Evolutionary conservation across 1,139 yeast genomes (phyloP).

Genomic region (Diutina scorzettiae): DNA sequence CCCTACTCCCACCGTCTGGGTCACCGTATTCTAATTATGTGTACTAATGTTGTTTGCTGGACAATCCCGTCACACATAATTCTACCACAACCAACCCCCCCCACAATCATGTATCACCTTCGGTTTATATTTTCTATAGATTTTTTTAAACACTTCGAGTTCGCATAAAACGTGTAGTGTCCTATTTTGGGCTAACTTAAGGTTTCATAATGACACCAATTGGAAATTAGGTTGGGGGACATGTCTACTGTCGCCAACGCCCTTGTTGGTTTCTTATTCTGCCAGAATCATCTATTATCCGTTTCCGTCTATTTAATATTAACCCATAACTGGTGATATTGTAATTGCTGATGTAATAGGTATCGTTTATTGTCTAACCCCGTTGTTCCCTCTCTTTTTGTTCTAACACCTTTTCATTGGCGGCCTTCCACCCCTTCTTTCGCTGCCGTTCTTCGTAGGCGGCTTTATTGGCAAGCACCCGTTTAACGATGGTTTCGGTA

Average conservation of each 20-base stretch:
- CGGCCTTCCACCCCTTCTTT: constrained; percentile 66
- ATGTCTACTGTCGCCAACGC: too few species aligned
- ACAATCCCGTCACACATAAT: not conserved
- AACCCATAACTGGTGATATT: too few species aligned
- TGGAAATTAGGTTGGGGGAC: too few species aligned
- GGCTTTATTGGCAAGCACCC: constrained; percentile 53
- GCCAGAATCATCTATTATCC: too few species aligned
- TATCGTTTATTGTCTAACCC: too few species aligned
- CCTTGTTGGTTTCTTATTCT: too few species aligned
- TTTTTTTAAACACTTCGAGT: constrained; percentile 4
- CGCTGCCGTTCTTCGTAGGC: constrained; percentile 72
- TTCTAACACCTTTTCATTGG: constrained; percentile 3
- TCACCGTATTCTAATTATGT: not conserved
- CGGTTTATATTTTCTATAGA: constrained; percentile 4
- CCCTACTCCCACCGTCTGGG: constrained; percentile 5
- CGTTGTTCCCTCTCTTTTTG: not conserved
- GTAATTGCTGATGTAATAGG: too few species aligned
- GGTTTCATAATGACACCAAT: too few species aligned
- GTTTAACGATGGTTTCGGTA: constrained; percentile 52
- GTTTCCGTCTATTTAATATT: too few species aligned
- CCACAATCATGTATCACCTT: not conserved
- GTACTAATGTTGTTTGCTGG: not conserved
- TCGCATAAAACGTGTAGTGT: too few species aligned
- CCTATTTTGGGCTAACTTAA: too few species aligned
- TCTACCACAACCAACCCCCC: not conserved